Evolutionary conservation across 2,329 filamentous ascomycete species (phyloP), one percentile per base, ranked within the genome.

Genomic region (Aspergillus costaricaensis): DNA sequence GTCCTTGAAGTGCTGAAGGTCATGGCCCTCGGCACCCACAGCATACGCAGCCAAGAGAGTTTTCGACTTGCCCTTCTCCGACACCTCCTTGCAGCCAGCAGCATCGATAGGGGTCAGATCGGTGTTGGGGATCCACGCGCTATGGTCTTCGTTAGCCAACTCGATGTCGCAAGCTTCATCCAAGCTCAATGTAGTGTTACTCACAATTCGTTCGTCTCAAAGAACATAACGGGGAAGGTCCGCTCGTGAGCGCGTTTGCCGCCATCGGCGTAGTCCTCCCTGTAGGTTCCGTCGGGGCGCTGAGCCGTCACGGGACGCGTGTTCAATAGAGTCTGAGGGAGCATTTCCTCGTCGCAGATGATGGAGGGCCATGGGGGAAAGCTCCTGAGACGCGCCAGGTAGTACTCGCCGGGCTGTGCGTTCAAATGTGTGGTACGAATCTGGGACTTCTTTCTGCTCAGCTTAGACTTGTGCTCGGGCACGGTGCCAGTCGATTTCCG

Each of bases 131-230:
- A 94, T 91, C 94, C 94, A 99, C 39, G 91, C 91, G 79, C 95
- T 99, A 68, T 25, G 41, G 8, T 36, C 50, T 57, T 36, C 12
- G 64, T 69, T 63, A 69, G 66, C 36, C 32, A 50, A n/a, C 25
- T 4, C 7, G 9, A 23, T 27, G 32, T 5, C 36, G 25, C 43
- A 44, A 32, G n/a, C 51, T 36, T 36, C 10, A n/a, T 51, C 38
- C 55, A 8, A 61, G 9, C 47, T 25, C 30, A 50, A 19, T 44
- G 2, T 19, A 23, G 23, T 23, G 43, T 10, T 10, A 87, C 94
- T 86, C 81, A 99, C 95, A 99, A 98, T 83, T 98, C 94, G 72
- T 98, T 97, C 39, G 93, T 96, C 65, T 87, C 83, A 54, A 98
- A 81, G 75, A 96, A 98, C 94, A 98, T 97, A 72, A 98, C 88